Conservation (phyloP, 164 flowering plant genomes). For the Paratinospora sagittata region DNA sequence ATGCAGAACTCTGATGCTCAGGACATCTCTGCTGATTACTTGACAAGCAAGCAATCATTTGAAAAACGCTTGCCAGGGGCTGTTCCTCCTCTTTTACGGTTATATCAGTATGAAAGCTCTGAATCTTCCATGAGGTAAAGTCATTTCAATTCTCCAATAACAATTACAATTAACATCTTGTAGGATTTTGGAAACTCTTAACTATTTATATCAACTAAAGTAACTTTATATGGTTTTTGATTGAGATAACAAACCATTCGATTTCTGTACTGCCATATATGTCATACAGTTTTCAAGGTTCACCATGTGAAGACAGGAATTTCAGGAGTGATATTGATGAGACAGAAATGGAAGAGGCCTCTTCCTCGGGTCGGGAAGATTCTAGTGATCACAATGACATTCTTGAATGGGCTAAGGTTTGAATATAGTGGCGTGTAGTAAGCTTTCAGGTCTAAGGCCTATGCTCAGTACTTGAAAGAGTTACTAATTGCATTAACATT, state of each 20-base stretch:
- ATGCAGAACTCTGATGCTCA: constrained; percentile 27
- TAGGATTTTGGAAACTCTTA: background rate
- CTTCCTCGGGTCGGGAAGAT: constrained; percentile 82
- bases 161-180: too few relatives aligned
- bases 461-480: background rate
- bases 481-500: background rate
- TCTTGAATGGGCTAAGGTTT: constrained; percentile 97
- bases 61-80: constrained; percentile 58
- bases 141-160: constrained; percentile 3
- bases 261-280: constrained; percentile 11
- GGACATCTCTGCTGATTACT: constrained; percentile 23
- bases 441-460: background rate
- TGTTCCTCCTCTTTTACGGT: constrained; percentile 57
- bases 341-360: constrained; percentile 71
- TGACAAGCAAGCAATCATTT: constrained; percentile 31
- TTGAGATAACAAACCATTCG: background rate
- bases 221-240: background rate
- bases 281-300: constrained; percentile 70
- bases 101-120: constrained; percentile 73
- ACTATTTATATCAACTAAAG: background rate
- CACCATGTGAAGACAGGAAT: constrained; percentile 63
- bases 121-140: constrained; percentile 87
- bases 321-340: constrained; percentile 78
- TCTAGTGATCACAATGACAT: constrained; percentile 53
- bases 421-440: background rate